Conservation (phyloP, 306 rosid species). For the Prunus armeniaca region DNA sequence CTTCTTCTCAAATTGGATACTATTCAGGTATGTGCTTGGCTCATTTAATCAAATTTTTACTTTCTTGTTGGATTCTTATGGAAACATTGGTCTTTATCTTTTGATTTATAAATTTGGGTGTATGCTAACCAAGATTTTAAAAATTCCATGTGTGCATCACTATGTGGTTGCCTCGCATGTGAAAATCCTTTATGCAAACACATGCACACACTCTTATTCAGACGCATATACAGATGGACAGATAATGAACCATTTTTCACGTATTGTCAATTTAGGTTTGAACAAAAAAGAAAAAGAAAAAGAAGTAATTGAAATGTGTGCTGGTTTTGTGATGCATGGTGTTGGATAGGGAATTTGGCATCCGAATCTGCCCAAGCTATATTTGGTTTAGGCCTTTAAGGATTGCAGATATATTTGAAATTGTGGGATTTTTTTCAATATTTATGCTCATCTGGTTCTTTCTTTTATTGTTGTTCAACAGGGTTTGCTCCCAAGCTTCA, state of each 20-base stretch:
- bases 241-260: neutral
- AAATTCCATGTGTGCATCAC: neutral
- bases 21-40: constrained; percentile 50
- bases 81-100: neutral
- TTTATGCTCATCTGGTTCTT: neutral
- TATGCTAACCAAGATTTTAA: neutral
- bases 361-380: neutral
- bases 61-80: neutral
- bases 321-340: neutral
- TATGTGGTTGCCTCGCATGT: neutral
- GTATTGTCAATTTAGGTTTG: neutral
- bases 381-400: neutral
- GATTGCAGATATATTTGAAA: neutral
- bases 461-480: constrained; percentile 14
- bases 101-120: neutral
- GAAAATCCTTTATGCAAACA: neutral
- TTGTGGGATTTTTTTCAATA: neutral
- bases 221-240: neutral
- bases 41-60: neutral
- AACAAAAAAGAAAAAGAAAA: no score
- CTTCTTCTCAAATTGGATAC: constrained; percentile 70
- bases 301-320: no score
- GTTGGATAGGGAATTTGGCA: neutral
- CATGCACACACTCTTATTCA: neutral
- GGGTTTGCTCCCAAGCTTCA: constrained; percentile 64